Base-by-base conservation (phyloP, 176 grass and related monocot species). In the Olyra latifolia region DNA sequence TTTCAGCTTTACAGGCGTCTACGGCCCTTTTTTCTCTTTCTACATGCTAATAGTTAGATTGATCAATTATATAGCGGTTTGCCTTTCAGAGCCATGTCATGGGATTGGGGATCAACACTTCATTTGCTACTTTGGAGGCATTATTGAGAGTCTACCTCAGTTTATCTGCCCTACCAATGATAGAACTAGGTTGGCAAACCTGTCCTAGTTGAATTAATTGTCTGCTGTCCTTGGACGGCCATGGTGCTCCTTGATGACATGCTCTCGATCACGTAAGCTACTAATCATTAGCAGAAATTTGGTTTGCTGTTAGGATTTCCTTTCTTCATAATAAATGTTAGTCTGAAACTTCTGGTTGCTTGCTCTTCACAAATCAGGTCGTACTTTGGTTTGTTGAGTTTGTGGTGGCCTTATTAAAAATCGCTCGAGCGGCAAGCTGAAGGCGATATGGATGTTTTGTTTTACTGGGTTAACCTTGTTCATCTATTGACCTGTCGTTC, bases 181-280 rank as follows among this genome's bases (percentile, higher is more conserved):
- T 79, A 56, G 25, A 56, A n/a, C 45, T 54, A 45, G 65, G 56
- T 89, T 56, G 53, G 63, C 63, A 72, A 61, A 15, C 82, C 52
- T 27, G 9, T n/a, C n/a, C n/a, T n/a, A 75, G 15, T 10, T 61
- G 68, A 49, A 59, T 66, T 65, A 12, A 58, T 38, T 46, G 28
- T 46, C 20, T 47, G 5, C 2, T 20, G 45, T 72, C 32, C 59
- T 8, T 60, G 53, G 32, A 22, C 17, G 39, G 44, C 70, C 28
- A 19, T 23, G 43, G 0, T 78, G 40, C 55, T 20, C 5, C 12
- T 10, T 55, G 2, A 5, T 60, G 27, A 12, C 1, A 12, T 58
- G 20, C 41, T 30, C 40, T 50, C 8, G 17, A 75, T n/a, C 46
- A n/a, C 10, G 29, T 28, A 20, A 75, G 62, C 61, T 82, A 82